phyloP scores from a whole-genome alignment of 1,139 yeast genomes.

The Wickerhamiella infanticola region DNA sequence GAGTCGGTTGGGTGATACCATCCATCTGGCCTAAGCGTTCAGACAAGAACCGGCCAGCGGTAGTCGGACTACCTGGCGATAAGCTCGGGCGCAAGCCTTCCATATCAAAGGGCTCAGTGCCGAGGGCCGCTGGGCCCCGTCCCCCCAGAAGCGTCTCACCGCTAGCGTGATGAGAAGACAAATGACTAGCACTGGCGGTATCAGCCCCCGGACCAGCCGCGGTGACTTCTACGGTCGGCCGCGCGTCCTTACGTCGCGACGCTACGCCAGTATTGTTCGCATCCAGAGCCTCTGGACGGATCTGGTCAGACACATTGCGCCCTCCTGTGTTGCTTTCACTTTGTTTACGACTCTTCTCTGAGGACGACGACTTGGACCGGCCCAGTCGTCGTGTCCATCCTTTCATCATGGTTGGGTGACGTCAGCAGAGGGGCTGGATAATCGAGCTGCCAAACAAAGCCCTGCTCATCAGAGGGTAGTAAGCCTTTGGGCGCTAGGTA shows the following conservation, averaged over 20 bases:
- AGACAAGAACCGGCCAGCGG: slow-evolving; percentile 18
- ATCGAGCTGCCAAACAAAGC: too few relatives aligned
- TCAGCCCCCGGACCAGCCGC: background rate
- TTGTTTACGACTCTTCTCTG: slow-evolving; percentile 14
- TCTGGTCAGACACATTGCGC: slow-evolving; percentile 7
- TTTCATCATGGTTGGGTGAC: slow-evolving; percentile 21
- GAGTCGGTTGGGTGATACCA: slow-evolving; percentile 62
- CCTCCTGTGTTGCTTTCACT: slow-evolving; percentile 1
- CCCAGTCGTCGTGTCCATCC: slow-evolving; percentile 27
- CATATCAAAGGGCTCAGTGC: background rate
- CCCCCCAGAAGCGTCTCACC: background rate
- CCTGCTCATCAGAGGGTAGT: too few relatives aligned
- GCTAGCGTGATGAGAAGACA: background rate
- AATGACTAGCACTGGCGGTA: slow-evolving; percentile 7
- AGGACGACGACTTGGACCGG: slow-evolving; percentile 15
- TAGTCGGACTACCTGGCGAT: background rate
- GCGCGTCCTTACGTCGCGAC: slow-evolving; percentile 13
- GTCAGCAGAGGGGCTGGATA: background rate
- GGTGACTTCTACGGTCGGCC: slow-evolving; percentile 1
- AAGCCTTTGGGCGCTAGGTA: too few relatives aligned
- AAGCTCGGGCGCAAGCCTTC: slow-evolving; percentile 1
- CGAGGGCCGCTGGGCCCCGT: background rate
- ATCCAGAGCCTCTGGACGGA: slow-evolving; percentile 18
- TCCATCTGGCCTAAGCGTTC: slow-evolving; percentile 35
- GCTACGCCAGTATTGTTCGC: slow-evolving; percentile 16